Base-by-base conservation (phyloP, 768 basidiomycete genomes). In the Chalciporus chontae region DNA sequence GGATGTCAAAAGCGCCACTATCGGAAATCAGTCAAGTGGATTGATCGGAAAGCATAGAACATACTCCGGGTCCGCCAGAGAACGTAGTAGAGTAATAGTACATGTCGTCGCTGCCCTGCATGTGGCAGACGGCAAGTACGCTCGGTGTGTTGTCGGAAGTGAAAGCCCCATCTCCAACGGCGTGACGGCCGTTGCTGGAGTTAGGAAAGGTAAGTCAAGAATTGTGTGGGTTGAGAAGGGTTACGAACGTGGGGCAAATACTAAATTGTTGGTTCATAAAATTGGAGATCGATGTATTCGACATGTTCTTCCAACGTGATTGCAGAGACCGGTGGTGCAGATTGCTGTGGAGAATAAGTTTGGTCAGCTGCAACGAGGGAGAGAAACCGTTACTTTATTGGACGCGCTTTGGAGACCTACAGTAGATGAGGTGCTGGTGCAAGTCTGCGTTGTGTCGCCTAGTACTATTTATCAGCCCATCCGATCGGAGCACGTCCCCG, bases 151-250 rank as follows among this genome's bases (percentile, higher is more conserved):
- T 77, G 84, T 85, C 84, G 81, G 81, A 79, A 73, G 78, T 77
- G 74, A 76, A 73, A 82, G 90, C 90, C 90, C 90, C 90, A 91
- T 93, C 90, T 74, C 90, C 90, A 93, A 92, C 90, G 90, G 85
- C 79, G 75, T 83, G 85, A 88, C 88, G 82, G 73, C 88, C 90
- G 90, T 92, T 92, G 90, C 90, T 93, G 43, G 26, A 56, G 23
- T 8, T 36, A 45, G 15, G n/a, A 1, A 14, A 40, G 14, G 51
- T 67, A 43, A 68, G 61, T n/a, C 52, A 8, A 42, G 15, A 10
- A 24, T 6, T 3, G 24, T 41, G 32, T 36, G 18, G 29, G 26
- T 15, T 19, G 8, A 13, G 31, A 45, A 19, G 38, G 29, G 8
- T 84, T 46, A 65, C 62, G 38, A 79, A 93, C 90, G 87, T 78